Conservation (phyloP, 768 basidiomycete species). For the Paxillus involutus region DNA sequence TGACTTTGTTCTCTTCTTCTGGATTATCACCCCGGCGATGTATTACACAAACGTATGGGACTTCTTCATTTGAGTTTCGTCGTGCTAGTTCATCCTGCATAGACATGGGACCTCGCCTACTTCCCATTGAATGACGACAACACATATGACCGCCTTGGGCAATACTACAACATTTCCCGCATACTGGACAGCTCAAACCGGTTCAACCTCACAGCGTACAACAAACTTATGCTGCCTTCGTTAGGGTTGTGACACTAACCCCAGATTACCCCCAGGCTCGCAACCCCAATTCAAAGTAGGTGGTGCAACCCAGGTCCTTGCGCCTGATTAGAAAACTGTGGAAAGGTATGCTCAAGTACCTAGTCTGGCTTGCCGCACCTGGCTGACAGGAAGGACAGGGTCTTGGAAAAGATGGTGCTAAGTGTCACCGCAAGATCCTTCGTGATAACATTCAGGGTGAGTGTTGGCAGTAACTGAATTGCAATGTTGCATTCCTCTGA, state of each 20-base stretch:
- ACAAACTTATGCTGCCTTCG: no score
- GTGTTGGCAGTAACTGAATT: constrained; percentile 11
- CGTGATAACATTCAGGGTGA: constrained; percentile 75
- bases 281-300: no score
- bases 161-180: constrained; percentile 67
- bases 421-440: constrained; percentile 95
- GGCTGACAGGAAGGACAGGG: no score
- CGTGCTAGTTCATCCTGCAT: constrained; percentile 16
- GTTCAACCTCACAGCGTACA: constrained; percentile 78
- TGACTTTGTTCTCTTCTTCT: constrained; percentile 90
- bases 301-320: no score
- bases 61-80: background rate
- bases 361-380: no score
- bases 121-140: constrained; percentile 82
- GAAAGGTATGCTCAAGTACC: no score
- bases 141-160: constrained; percentile 83
- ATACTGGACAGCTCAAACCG: constrained; percentile 65
- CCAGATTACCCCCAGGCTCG: no score
- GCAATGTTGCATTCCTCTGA: no score
- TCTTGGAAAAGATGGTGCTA: constrained; percentile 96
- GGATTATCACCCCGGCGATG: constrained; percentile 84
- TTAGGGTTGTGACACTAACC: no score
- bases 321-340: no score
- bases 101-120: constrained; percentile 83
- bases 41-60: constrained; percentile 87